These are phyloP conservation scores for Colletotrichum cordylinicola DNA, from an alignment of 2,329 filamentous ascomycete species.

Conservation along the genomic window DNA sequence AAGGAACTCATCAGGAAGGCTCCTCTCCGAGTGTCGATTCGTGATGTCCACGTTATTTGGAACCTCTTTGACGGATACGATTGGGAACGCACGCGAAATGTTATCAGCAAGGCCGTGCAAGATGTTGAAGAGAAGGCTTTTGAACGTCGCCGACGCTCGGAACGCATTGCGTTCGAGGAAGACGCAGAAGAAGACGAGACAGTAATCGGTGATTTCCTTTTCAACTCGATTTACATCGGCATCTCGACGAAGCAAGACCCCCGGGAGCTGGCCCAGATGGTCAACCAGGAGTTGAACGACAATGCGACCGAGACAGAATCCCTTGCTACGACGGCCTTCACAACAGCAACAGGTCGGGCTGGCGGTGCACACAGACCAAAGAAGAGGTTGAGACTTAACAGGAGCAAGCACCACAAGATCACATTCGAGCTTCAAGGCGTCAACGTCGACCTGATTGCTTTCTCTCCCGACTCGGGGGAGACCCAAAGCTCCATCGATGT, in stretches of 20 bases:
- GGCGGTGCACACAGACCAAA: slow-evolving; percentile 45
- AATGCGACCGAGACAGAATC: slow-evolving; percentile 88
- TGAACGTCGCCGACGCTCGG: slow-evolving; percentile 69
- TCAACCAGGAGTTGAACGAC: slow-evolving; percentile 90
- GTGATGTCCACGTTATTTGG: slow-evolving; percentile 94
- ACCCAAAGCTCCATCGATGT: slow-evolving; percentile 89
- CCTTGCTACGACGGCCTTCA: slow-evolving; percentile 76
- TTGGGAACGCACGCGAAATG: slow-evolving; percentile 86
- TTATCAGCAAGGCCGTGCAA: slow-evolving; percentile 86
- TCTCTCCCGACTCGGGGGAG: slow-evolving; percentile 77
- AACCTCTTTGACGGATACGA: slow-evolving; percentile 98
- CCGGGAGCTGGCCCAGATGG: slow-evolving; percentile 78
- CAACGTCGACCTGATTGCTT: slow-evolving; percentile 81
- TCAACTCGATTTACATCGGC: slow-evolving; percentile 98
- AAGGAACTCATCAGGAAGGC: slow-evolving; percentile 66
- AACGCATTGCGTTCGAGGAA: slow-evolving; percentile 61
- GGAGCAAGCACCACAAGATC: slow-evolving; percentile 93
- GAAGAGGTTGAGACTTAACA: slow-evolving; percentile 73
- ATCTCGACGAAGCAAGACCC: slow-evolving; percentile 88
- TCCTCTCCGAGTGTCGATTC: slow-evolving; percentile 78
- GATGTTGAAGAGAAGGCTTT: slow-evolving; percentile 84
- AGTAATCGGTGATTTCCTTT: slow-evolving; percentile 92
- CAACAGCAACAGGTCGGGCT: slow-evolving; percentile 60
- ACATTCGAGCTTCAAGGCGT: slow-evolving; percentile 91
- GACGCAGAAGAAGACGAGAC: slow-evolving; percentile 82